Conservation (phyloP, 805 yeast species). For the Nakazawaea ernobii region DNA sequence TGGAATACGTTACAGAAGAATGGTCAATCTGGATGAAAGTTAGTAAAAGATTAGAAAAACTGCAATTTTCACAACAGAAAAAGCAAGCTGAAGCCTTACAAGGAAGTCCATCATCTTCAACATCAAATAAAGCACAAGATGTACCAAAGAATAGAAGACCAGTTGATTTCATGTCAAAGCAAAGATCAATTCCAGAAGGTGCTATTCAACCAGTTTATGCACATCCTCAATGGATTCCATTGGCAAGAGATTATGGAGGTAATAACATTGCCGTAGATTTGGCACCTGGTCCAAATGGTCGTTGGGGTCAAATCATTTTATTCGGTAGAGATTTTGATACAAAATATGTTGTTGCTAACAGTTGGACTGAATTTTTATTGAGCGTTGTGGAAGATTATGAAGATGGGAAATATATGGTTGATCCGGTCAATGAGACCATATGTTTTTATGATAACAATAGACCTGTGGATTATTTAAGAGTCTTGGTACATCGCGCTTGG, state of each 20-base stretch:
- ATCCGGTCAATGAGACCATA: conserved; percentile 59
- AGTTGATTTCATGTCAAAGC: conserved; percentile 37
- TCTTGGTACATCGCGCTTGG: conserved; percentile 60
- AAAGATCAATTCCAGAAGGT: conserved; percentile 73
- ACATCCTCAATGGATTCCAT: conserved; percentile 89
- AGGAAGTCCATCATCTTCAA: conserved; percentile 4
- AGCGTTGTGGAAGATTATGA: conserved; percentile 85
- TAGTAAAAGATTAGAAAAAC: conserved; percentile 34
- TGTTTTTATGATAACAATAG: conserved; percentile 21
- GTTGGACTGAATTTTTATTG: conserved; percentile 85
- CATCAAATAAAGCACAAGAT: conserved; percentile 10
- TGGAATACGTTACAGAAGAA: conserved; percentile 77
- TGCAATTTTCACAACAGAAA: conserved; percentile 5
- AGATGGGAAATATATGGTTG: conserved; percentile 70
- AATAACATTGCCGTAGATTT: conserved; percentile 90
- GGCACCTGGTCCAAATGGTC: conserved; percentile 73
- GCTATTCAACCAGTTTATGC: conserved; percentile 73
- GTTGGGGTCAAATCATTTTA: conserved; percentile 85
- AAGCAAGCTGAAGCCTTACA: not conserved
- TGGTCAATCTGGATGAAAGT: conserved; percentile 83
- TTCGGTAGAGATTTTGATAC: conserved; percentile 94
- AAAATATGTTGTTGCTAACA: conserved; percentile 78
- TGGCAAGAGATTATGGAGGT: conserved; percentile 83
- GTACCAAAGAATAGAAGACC: conserved; percentile 12
- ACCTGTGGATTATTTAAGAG: conserved; percentile 63